Evolutionary conservation across 306 rosid genomes (phyloP), one percentile per base, ranked within the genome.

Genomic region (Cucumis cinereus): DNA sequence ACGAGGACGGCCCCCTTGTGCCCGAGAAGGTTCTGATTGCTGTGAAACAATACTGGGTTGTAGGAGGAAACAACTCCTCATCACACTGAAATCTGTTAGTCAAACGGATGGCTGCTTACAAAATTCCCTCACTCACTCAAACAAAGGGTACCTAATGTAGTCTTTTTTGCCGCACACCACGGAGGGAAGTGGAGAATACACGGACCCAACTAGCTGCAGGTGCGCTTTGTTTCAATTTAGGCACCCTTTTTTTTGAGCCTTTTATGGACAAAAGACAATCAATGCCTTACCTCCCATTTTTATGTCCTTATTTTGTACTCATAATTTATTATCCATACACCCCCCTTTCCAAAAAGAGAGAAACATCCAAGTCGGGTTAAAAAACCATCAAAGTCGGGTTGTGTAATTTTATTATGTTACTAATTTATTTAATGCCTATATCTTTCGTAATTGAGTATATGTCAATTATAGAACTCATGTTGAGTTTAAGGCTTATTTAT

Each of bases 31-130:
- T 94, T 73, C 85, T 94, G 79, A 63, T 94, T 76, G 97, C 95
- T 38, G 98, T 94, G 50, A 94, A 94, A 87, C 97, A 89, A 81
- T 94, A 94, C 74, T 94, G 98, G 98, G 95, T 89, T 82, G 77
- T 67, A 53, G 92, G 79, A 77, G 85, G 89, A 64, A 94, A 91
- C 40, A 94, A 94, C 88, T 55, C 86, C 81, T 90, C 96, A 35
- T 85, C 89, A 74, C 60, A 33, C 89, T 12, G 86, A 82, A 67
- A 23, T 13, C 54, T 23, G 38, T 69, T 22, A 30, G 3, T 22
- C 0, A 0, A 13, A 23, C 2, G 20, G 20, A 0, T 67, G 28
- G 54, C 74, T 43, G 35, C 52, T 40, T 40, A 2, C 28, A 20
- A 66, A 12, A 33, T 16, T 13, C 47, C 73, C 20, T 50, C 20